Evolutionary conservation across 441 rosid species (phyloP), one percentile per base, ranked within the genome.

Genomic region (Isatis lusitanica): DNA sequence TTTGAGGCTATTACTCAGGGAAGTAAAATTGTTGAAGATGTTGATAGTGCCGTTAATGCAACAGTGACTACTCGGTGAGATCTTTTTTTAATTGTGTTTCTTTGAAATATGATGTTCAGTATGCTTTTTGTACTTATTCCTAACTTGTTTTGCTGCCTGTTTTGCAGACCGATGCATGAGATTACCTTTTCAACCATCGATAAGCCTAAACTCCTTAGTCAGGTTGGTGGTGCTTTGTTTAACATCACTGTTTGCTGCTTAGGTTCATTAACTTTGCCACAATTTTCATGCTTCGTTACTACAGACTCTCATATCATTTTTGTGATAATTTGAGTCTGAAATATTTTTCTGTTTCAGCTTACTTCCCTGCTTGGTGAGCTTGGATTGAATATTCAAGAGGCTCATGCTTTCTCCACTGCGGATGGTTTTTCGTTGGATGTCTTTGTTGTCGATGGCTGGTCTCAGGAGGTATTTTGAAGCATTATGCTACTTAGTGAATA

Each of bases 401-500:
- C 98, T 68, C 98, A 89, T 84, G 98, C 92, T 16, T 91, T 91
- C 80, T 89, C 94, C 33, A 91, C 93, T 21, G 88, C 44, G 21
- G 97, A 91, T 82, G 97, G 96, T 63, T 93, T 80, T 85, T 91
- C 97, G 64, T 78, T 91, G 59, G 96, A 89, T 71, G 93, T 91
- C 69, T 91, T 93, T 83, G 94, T 93, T 39, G 98, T 93, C 84
- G 92, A 87, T 81, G 98, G 98, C 64, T 93, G 96, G 98, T 87
- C 83, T 10, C 82, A 82, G 63, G 94, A 88, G 95, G 97, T 89
- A 83, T 35, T 35, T 12, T 38, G 66, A 33, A 68, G 55, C 63
- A 30, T 55, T 18, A 30, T 43, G 43, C 56, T 69, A 31, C 55
- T 42, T 44, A 59, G 66, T 47, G 26, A 58, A 58, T 46, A 48